Evolutionary conservation across 345 rosid genomes (phyloP).

Genomic region (Aethionema arabicum): DNA sequence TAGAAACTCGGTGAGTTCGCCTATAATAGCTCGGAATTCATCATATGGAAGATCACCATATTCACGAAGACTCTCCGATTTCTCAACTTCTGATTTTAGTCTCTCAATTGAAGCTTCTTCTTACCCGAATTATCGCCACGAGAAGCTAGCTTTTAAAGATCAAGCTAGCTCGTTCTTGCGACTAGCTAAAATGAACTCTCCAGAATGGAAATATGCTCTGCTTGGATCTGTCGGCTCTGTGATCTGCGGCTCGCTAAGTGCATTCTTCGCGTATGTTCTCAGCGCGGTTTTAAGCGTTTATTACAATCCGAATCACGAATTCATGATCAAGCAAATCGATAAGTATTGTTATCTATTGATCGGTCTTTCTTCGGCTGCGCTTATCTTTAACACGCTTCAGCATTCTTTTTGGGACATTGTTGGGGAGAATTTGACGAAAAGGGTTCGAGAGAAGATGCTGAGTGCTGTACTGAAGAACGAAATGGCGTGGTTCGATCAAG

Average conservation of each 20-base stretch:
- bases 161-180: constrained; percentile 99
- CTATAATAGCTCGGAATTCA: constrained; percentile 88
- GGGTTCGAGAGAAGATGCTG: constrained; percentile 95
- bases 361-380: constrained; percentile 93
- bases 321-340: constrained; percentile 80
- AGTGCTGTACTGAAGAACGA: constrained; percentile 83
- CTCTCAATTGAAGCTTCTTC: constrained; percentile 75
- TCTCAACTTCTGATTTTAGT: constrained; percentile 96
- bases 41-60: constrained; percentile 97
- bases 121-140: constrained; percentile 70
- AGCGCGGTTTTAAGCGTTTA: constrained; percentile 91
- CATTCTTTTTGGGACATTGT: constrained; percentile 98
- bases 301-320: constrained; percentile 79
- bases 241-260: constrained; percentile 86
- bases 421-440: constrained; percentile 94
- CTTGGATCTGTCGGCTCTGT: constrained; percentile 90
- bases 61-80: constrained; percentile 90
- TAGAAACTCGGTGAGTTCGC: constrained; percentile 96
- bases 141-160: constrained; percentile 90
- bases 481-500: constrained; percentile 98
- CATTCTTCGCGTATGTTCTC: constrained; percentile 93
- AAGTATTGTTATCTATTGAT: constrained; percentile 89
- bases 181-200: constrained; percentile 93
- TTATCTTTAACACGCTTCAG: constrained; percentile 88
- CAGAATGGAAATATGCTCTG: constrained; percentile 92